Percentiles rank a stretch among this genome's conserved stretches.
Conservation (phyloP, 768 basidiomycete species). For the Lepiota brunneoincarnata region DNA sequence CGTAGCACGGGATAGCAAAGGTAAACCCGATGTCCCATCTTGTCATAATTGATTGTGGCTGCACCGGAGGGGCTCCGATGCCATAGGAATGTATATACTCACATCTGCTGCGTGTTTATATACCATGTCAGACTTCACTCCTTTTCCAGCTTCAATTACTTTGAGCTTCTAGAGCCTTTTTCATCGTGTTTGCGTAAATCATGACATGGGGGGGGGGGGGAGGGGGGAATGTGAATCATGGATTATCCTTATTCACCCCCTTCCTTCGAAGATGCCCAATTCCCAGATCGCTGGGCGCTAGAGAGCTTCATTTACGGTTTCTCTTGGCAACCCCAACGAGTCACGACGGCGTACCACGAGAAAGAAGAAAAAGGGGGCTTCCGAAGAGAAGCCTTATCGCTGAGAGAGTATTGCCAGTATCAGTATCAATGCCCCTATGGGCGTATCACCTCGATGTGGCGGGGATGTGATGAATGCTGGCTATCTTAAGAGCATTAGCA, state of each 20-base stretch:
- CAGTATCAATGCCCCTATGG: background rate
- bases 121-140: too few species aligned
- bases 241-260: background rate
- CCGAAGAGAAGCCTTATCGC: too few species aligned
- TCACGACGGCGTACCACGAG: too few species aligned
- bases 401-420: background rate
- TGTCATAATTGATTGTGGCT: too few species aligned
- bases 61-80: too few species aligned
- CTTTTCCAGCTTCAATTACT: background rate
- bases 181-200: background rate
- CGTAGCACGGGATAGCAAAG: too few species aligned
- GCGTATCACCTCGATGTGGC: background rate
- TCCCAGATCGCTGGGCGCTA: background rate
- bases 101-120: too few species aligned
- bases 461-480: background rate
- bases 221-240: background rate
- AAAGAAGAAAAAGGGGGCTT: too few species aligned
- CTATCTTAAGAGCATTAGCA: background rate
- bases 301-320: too few species aligned
- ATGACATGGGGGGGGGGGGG: slow-evolving; percentile 5
- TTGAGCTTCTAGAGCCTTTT: background rate
- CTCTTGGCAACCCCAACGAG: background rate
- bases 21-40: too few species aligned
- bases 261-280: background rate
- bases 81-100: too few species aligned